Conservation (phyloP, 768 basidiomycete genomes). For the Pilatotrama ljubarskyi region DNA sequence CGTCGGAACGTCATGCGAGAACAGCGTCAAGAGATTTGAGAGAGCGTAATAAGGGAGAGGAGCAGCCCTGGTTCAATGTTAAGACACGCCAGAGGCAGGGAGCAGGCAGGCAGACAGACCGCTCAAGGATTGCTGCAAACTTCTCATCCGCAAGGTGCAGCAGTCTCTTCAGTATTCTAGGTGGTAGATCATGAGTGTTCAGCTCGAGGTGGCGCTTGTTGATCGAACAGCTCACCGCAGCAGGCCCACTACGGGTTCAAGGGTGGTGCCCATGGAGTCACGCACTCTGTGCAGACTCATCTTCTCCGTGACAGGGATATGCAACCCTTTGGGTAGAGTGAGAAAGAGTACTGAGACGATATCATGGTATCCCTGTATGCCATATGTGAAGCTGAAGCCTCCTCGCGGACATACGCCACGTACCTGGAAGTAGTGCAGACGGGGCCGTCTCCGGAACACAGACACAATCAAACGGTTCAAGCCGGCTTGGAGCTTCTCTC, state of each 20-base stretch:
- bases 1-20: slow-evolving; percentile 90
- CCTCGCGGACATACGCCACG: slow-evolving; percentile 6
- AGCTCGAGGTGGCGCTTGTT: too few species aligned
- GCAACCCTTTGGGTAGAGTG: slow-evolving; percentile 63
- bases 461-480: slow-evolving; percentile 74
- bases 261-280: slow-evolving; percentile 84
- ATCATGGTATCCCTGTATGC: slow-evolving; percentile 82
- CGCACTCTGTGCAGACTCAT: slow-evolving; percentile 76
- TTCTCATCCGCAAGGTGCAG: slow-evolving; percentile 69
- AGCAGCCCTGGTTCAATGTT: slow-evolving; percentile 47
- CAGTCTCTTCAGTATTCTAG: slow-evolving; percentile 73
- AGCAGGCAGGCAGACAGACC: slow-evolving; percentile 39
- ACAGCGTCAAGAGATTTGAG: slow-evolving; percentile 86
- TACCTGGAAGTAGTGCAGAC: slow-evolving; percentile 84
- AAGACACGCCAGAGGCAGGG: not conserved
- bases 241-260: slow-evolving; percentile 84
- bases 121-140: slow-evolving; percentile 67
- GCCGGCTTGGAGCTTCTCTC: slow-evolving; percentile 58
- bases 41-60: slow-evolving; percentile 89
- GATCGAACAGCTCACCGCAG: slow-evolving; percentile 49
- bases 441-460: slow-evolving; percentile 71
- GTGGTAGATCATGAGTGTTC: not conserved
- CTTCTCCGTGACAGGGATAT: slow-evolving; percentile 62
- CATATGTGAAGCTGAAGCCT: not conserved
- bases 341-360: slow-evolving; percentile 83